Evolutionary conservation across 139 green algal species (phyloP), one percentile per base, ranked within the genome.

Genomic region (Zygnema cylindricum): DNA sequence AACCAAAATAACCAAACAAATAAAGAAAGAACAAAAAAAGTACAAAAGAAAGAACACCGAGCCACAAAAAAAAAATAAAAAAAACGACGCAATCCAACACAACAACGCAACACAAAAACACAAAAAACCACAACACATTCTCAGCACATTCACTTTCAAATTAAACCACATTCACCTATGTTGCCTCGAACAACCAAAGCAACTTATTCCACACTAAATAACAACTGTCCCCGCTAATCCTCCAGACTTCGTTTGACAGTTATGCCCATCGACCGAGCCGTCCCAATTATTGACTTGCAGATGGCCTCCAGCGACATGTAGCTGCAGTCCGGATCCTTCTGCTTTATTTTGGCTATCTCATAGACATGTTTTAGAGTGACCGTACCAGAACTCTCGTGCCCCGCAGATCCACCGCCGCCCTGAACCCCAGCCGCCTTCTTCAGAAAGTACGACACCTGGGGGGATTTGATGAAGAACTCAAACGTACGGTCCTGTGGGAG

Each of bases 341-440:
- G 93, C 93, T 99, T 99, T 3, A 95, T 92, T 77, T 88, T 88
- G 0, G 95, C 97, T 43, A 99, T 99, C 54, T 98, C 95, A 86
- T 98, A 97, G 1, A 99, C 57, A 88, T 99, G 95, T 91, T 98
- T 98, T 25, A 98, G 88, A 0, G 94, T 95, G 33, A 99, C 95
- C 7, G 86, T 86, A 3, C 90, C 96, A 1, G 92, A 93, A 21
- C 88, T 82, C 76, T 96, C 91, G 75, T 99, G 96, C 0, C 97
- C 97, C 0, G 97, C 93, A 49, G 88, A 92, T 54, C 94, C 87
- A 33, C 92, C 93, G 30, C 94, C 96, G 0, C 88, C 89, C 11
- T 93, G 78, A 33, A 98, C 69, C 0, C 96, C 95, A 30, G 95
- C 92, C 0, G 96, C 95, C 73, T 95, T 92, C 83, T 97, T 98